phyloP scores from a whole-genome alignment of 78 protist genomes.

The Dictyostelium firmibasis region DNA sequence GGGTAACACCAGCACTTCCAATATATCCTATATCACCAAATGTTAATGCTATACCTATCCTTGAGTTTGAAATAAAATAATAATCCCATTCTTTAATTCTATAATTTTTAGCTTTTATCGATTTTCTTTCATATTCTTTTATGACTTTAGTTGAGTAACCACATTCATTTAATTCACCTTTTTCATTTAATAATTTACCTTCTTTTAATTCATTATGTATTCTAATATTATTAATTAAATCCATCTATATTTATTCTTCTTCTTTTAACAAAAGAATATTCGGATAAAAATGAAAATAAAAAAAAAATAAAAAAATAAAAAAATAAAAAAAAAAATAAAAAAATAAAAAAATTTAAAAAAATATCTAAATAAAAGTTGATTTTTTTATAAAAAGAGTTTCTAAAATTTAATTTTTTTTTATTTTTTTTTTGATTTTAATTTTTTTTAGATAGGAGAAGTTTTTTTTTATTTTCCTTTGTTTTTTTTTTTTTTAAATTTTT shows the following conservation, averaged over 20 bases:
- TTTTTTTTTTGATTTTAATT: no score
- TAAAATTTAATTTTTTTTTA: no score
- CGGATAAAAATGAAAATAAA: no score
- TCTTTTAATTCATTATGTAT: neutral
- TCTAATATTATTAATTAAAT: neutral
- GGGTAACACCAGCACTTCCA: neutral
- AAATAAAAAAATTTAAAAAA: no score
- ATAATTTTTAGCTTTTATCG: neutral
- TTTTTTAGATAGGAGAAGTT: no score
- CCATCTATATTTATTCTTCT: no score
- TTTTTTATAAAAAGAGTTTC: neutral
- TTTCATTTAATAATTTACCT: neutral
- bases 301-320: no score
- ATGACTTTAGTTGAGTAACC: neutral
- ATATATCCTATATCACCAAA: constrained; percentile 13
- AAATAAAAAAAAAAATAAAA: no score
- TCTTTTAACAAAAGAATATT: no score
- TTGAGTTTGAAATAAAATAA: neutral
- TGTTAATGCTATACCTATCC: neutral
- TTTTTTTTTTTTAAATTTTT: neutral
- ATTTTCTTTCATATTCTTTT: neutral
- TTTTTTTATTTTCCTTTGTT: neutral
- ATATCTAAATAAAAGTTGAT: no score
- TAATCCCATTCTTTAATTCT: constrained; percentile 31
- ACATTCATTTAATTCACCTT: neutral